A percentile compares a stretch with the other conserved stretches of the same genome.
phyloP scores from a whole-genome alignment of 1,284 basidiomycete genomes.

The Amylostereum chailletii region DNA sequence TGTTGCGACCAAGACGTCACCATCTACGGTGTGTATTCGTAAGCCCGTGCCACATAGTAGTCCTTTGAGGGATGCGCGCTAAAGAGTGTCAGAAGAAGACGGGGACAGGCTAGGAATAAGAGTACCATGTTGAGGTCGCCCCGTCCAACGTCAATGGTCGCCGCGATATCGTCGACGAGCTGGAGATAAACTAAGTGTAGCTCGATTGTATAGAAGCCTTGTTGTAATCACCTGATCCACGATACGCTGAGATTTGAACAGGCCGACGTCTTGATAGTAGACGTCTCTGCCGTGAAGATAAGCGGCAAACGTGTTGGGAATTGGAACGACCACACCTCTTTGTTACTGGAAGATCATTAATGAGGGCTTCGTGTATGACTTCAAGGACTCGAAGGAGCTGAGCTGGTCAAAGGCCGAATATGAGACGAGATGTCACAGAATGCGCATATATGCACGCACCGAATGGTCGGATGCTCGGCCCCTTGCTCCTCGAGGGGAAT shows the following conservation, averaged over 20 bases:
- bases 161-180: constrained; percentile 85
- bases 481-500: constrained; percentile 28
- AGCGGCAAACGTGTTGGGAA: not conserved
- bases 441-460: constrained; percentile 26
- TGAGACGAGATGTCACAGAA: not conserved
- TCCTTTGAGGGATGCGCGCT: constrained; percentile 86
- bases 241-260: constrained; percentile 67
- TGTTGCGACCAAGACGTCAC: constrained; percentile 39
- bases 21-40: constrained; percentile 46
- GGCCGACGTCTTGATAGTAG: constrained; percentile 72
- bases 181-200: constrained; percentile 21
- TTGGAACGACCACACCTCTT: constrained; percentile 44
- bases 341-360: constrained; percentile 46
- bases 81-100: constrained; percentile 7
- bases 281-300: constrained; percentile 54
- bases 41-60: constrained; percentile 66
- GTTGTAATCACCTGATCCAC: constrained; percentile 58
- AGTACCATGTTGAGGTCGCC: constrained; percentile 72
- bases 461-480: constrained; percentile 41
- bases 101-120: constrained; percentile 1
- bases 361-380: constrained; percentile 55
- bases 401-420: constrained; percentile 31
- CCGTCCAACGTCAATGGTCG: constrained; percentile 66
- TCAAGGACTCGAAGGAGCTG: constrained; percentile 56
- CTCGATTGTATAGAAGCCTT: not conserved